Conservation (phyloP, 2,329 filamentous ascomycete genomes). For the Sphaerulina populicola region DNA sequence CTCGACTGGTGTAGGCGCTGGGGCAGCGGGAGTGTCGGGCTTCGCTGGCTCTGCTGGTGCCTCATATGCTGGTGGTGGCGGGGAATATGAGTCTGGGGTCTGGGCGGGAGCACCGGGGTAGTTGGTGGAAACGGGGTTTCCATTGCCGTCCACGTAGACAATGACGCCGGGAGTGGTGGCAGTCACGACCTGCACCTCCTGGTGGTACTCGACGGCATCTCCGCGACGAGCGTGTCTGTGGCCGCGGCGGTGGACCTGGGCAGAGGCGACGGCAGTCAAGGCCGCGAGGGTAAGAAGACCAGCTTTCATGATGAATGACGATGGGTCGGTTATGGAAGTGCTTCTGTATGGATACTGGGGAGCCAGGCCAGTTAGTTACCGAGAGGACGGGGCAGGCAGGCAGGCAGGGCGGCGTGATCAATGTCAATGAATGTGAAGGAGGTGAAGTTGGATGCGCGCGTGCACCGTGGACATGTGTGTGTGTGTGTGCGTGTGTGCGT, state of each 20-base stretch:
- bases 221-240: conserved; percentile 34
- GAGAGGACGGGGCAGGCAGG: too few relatives aligned
- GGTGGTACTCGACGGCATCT: conserved; percentile 22
- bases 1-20: conserved; percentile 12
- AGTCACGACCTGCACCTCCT: conserved; percentile 33
- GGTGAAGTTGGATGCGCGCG: neutral
- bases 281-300: conserved; percentile 25
- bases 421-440: neutral
- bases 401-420: neutral
- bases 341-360: conserved; percentile 16
- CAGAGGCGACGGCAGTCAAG: conserved; percentile 22
- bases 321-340: conserved; percentile 2
- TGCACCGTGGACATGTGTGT: too few relatives aligned
- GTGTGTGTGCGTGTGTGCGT: too few relatives aligned
- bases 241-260: conserved; percentile 29
- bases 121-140: conserved; percentile 32
- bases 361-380: conserved; percentile 21
- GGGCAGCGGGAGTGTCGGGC: conserved; percentile 11
- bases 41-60: conserved; percentile 8
- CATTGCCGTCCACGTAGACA: conserved; percentile 54
- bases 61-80: conserved; percentile 10
- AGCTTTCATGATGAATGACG: conserved; percentile 27
- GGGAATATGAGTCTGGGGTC: conserved; percentile 8
- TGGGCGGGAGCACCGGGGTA: conserved; percentile 8
- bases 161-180: conserved; percentile 44